Base-by-base conservation (phyloP, 768 basidiomycete species). In the Suillus alpinus region DNA sequence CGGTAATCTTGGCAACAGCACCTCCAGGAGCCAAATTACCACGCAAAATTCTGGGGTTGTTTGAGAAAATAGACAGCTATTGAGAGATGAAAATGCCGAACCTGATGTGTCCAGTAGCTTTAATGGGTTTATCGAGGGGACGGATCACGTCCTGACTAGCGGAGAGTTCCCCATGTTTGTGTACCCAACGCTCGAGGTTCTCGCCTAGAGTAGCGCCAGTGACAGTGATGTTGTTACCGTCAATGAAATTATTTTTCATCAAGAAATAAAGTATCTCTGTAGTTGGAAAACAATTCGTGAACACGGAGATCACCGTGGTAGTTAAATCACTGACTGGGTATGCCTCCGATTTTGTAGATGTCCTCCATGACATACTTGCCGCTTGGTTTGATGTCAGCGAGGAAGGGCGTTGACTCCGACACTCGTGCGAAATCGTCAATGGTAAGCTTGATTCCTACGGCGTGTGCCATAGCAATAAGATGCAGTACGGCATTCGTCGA, bases 321-420 rank as follows among this genome's bases (percentile, higher is more conserved):
- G 23, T 10, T 12, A 6, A 39, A 39, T 39, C 9, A 80, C 90
- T 63, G 76, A 96, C 95, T 91, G 4, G 97, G 96, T 66, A 95
- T 95, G 59, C 96, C 97, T 58, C 97, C 97, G 60, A 98, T 88
- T 73, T 91, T 92, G 83, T 92, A 87, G 9, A 99, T 86, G 69
- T 98, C 92, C 76, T 95, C 95, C 94, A 98, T 97, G 67, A 98
- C 93, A 80, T 98, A 98, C 76, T 95, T 95, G 40, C 97, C 97
- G 64, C 92, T 94, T 1, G 97, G 97, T 72, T 95, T 97, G 65
- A 99, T 85, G 75, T 99, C 92, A 26, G 96, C 95, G 64, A 98
- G 81, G 84, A 98, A 96, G 10, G 97, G 97, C 1, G 83, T 86
- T 50, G 91, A 86, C 73, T 99, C 95, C 6, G 95, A 96, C 57